A percentile compares a stretch with the other conserved stretches of the same genome.
Evolutionary conservation across 1,284 basidiomycete species (phyloP).

Genomic region (Tilletia horrida): DNA sequence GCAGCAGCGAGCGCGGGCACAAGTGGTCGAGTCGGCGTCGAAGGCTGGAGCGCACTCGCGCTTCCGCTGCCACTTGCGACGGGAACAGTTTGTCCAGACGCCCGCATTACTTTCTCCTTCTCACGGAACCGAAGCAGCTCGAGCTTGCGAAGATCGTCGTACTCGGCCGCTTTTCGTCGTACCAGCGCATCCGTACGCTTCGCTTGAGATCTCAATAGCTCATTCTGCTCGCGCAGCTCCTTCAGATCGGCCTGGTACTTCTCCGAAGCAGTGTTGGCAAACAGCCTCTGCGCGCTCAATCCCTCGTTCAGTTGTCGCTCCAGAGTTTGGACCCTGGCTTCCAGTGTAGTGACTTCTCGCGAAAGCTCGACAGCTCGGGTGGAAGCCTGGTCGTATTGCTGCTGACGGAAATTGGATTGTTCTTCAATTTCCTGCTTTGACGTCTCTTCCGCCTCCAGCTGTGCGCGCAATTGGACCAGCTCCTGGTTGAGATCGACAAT

Average conservation of each 20-base stretch:
- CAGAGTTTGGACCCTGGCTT: not conserved
- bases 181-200: not conserved
- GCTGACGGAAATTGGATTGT: not conserved
- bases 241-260: not conserved
- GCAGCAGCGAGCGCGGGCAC: too few relatives aligned
- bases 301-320: constrained; percentile 5
- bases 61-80: too few relatives aligned
- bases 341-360: constrained; percentile 3
- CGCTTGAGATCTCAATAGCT: not conserved
- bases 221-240: not conserved
- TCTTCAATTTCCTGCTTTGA: constrained; percentile 3
- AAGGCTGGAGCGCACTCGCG: not conserved
- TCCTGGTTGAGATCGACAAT: not conserved
- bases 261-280: not conserved
- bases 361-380: constrained; percentile 12
- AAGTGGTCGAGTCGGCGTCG: not conserved
- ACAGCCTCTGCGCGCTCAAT: not conserved
- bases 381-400: constrained; percentile 5
- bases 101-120: not conserved
- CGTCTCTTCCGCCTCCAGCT: not conserved
- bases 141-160: not conserved
- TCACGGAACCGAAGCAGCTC: not conserved
- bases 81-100: not conserved
- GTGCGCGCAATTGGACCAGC: not conserved
- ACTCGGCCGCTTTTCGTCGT: not conserved